Evolutionary conservation across 306 rosid genomes (phyloP), one percentile per base, ranked within the genome.

Genomic region (Albizia julibrissin): DNA sequence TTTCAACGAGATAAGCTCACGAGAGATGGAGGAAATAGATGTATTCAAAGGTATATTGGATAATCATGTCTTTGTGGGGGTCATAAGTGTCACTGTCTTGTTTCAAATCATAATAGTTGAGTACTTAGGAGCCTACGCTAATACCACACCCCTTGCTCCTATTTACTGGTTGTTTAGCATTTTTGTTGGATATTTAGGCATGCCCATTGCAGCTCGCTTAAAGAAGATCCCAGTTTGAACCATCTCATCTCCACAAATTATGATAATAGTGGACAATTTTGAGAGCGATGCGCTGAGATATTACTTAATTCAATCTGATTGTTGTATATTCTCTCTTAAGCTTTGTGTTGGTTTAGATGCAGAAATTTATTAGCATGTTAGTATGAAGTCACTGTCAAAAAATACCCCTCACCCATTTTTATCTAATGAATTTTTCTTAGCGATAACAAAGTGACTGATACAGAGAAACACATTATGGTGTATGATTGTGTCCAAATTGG

Each of bases 1-100:
- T 44, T 95, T 95, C 56, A 95, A 95, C 50, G 97, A 95, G 88
- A 77, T 95, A 83, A 95, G 89, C 90, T 95, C 99, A 9, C 92
- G 99, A 8, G 98, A 95, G 81, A 93, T 93, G 99, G 99, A 95
- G 82, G 87, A 93, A 46, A 72, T 89, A 78, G 83, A 92, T 61
- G 98, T 95, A 29, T 87, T 95, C 26, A 91, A 83, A 77, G 99
- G 98, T 52, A 95, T 95, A 71, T 75, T 89, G 79, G 86, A 89
- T 29, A 95, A 93, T 78, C 81, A 95, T 22, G 99, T 95, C 24
- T 95, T 95, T 6, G 90, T 92, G 67, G 85, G 33, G 16, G 99
- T 95, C n/a, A 80, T 95, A 10, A 16, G 88, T 76, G 46, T 77
- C 83, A 95, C 98, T 52, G 86, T 89, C 31, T 2, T 95, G 69